A percentile compares a stretch with the other conserved stretches of the same genome.
Evolutionary conservation across 805 yeast genomes (phyloP).

Genomic region (Saccharomycopsis sp.): DNA sequence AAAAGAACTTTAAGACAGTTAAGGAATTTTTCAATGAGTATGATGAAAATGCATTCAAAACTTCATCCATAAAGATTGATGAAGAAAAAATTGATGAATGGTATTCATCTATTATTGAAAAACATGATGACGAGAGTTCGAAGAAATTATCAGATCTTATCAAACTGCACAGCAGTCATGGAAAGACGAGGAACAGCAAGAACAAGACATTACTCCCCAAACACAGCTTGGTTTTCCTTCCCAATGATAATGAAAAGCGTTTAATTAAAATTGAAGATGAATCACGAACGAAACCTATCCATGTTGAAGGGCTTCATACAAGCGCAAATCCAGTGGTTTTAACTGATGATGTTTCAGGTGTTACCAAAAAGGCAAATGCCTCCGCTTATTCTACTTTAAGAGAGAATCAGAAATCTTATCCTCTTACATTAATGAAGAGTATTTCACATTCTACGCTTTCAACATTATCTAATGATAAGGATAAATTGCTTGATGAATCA

Average conservation of each 20-base stretch:
- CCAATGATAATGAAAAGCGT: neutral
- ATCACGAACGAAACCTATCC: neutral
- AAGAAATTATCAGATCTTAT: neutral
- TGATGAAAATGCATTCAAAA: conserved; percentile 50
- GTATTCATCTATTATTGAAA: neutral
- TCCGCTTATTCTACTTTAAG: conserved; percentile 13
- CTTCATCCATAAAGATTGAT: neutral
- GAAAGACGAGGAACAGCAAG: neutral
- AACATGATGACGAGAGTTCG: neutral
- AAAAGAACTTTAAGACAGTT: conserved; percentile 32
- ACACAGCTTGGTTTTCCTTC: conserved; percentile 6
- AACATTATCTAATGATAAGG: no score
- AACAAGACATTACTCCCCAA: conserved; percentile 1
- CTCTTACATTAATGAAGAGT: neutral
- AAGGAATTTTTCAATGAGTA: conserved; percentile 59
- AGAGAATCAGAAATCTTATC: conserved; percentile 4
- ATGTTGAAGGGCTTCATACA: neutral
- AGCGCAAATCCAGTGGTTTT: conserved; percentile 5
- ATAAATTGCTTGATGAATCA: no score
- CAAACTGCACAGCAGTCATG: neutral
- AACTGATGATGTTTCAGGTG: conserved; percentile 10
- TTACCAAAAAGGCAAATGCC: conserved; percentile 6
- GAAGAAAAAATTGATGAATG: conserved; percentile 11
- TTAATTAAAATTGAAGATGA: neutral
- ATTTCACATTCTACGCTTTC: conserved; percentile 2